Percentiles rank a stretch among this genome's conserved stretches.
These are phyloP conservation scores for Hypoxylon fragiforme DNA, from an alignment of 495 filamentous ascomycete species.

Conservation along the genomic window DNA sequence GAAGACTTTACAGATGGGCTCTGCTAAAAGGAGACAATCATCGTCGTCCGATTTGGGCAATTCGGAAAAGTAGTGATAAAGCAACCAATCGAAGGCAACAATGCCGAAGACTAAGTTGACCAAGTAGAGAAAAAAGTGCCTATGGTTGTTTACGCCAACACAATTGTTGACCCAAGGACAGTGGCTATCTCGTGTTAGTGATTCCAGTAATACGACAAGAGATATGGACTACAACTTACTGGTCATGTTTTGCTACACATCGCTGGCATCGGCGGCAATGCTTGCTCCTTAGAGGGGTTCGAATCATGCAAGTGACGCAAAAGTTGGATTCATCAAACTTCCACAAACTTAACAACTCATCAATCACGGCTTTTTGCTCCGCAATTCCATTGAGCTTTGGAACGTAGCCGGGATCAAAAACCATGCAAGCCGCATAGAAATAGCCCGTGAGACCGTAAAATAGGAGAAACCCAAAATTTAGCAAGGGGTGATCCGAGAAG, in stretches of 20 bases:
- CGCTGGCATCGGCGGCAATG: conserved; percentile 89
- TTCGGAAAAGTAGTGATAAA: conserved; percentile 48
- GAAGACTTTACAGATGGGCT: conserved; percentile 69
- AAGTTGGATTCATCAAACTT: conserved; percentile 95
- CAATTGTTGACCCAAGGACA: conserved; percentile 99
- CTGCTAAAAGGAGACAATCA: conserved; percentile 76
- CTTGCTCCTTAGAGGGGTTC: conserved; percentile 89
- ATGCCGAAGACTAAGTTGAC: conserved; percentile 76
- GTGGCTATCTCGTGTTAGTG: conserved; percentile 68
- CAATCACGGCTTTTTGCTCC: conserved; percentile 83
- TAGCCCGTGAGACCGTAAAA: conserved; percentile 70
- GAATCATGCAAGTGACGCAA: conserved; percentile 89
- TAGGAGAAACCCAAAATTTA: conserved; percentile 73
- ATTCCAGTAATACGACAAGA: neutral
- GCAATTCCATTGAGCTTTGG: conserved; percentile 86
- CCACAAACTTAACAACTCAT: conserved; percentile 78
- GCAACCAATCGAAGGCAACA: conserved; percentile 57
- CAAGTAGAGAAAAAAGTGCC: conserved; percentile 92
- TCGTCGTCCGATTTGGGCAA: conserved; percentile 37
- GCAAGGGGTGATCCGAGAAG: conserved; percentile 62
- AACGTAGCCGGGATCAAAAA: conserved; percentile 89
- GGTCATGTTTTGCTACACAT: conserved; percentile 95
- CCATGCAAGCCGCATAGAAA: conserved; percentile 85
- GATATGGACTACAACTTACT: conserved; percentile 61
- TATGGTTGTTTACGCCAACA: conserved; percentile 89